These are phyloP conservation scores for Parasitella parasitica DNA, from an alignment of 371 early-diverging fungal species.

Conservation along the genomic window DNA sequence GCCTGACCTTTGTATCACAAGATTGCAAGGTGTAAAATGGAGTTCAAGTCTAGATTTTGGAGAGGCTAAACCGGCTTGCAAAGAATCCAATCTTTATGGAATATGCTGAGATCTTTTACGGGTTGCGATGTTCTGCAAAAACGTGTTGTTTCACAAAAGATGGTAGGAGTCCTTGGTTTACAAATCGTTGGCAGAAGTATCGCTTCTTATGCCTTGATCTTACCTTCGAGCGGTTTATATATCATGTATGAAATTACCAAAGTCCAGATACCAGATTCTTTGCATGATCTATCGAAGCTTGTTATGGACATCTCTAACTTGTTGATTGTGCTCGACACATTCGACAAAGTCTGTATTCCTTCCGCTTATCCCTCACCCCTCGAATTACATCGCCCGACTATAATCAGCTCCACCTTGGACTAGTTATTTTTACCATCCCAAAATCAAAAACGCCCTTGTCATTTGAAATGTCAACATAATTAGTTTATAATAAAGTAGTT, in stretches of 20 bases:
- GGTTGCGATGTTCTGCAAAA: background rate
- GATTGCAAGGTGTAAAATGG: too few species aligned
- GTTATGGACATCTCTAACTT: slow-evolving; percentile 18
- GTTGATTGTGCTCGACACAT: slow-evolving; percentile 12
- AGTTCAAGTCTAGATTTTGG: too few species aligned
- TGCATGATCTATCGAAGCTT: slow-evolving; percentile 19
- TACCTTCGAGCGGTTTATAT: slow-evolving; percentile 18
- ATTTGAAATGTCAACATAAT: background rate
- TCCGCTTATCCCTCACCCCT: background rate
- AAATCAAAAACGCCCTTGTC: slow-evolving; percentile 4
- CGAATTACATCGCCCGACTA: background rate
- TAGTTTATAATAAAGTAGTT: too few species aligned
- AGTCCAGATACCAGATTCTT: slow-evolving; percentile 14
- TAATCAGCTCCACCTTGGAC: slow-evolving; percentile 12
- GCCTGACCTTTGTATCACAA: too few species aligned
- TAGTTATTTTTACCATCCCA: slow-evolving; percentile 6
- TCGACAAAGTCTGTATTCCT: background rate
- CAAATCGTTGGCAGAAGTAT: slow-evolving; percentile 19
- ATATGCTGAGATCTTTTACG: background rate
- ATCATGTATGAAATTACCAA: slow-evolving; percentile 17
- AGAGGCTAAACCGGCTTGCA: background rate
- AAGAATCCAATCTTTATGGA: background rate
- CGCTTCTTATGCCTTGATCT: slow-evolving; percentile 22
- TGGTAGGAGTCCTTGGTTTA: slow-evolving; percentile 17
- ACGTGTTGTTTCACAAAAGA: background rate